Percentiles rank a stretch among this genome's conserved stretches.
phyloP scores from a whole-genome alignment of 192 early-diverging fungal genomes.

The Kickxella alabastrina region DNA sequence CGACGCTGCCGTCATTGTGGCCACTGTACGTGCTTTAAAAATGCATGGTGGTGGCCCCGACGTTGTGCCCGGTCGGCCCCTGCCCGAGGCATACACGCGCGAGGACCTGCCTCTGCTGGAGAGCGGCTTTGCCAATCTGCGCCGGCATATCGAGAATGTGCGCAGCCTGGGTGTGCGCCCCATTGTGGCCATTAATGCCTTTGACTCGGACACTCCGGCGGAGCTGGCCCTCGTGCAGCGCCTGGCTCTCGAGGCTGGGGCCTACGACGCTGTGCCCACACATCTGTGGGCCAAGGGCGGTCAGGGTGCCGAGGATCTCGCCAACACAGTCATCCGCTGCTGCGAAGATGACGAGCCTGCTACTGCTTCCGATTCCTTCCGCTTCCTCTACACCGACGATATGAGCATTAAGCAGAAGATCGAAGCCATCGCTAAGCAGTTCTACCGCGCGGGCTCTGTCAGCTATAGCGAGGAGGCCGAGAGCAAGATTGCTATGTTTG shows the following conservation, averaged over 20 bases:
- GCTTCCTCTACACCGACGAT: conserved; percentile 82
- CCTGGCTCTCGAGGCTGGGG: conserved; percentile 78
- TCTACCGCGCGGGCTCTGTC: conserved; percentile 94
- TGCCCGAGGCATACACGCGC: conserved; percentile 81
- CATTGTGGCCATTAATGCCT: conserved; percentile 90
- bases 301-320: conserved; percentile 81
- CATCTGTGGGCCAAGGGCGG: conserved; percentile 97
- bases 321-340: conserved; percentile 74
- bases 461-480: conserved; percentile 79
- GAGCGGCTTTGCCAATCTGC: conserved; percentile 81
- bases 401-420: conserved; percentile 86
- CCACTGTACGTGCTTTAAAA: conserved; percentile 92
- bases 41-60: conserved; percentile 97
- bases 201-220: conserved; percentile 78
- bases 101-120: conserved; percentile 86
- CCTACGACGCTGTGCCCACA: conserved; percentile 78
- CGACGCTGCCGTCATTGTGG: conserved; percentile 87
- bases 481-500: conserved; percentile 86
- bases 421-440: conserved; percentile 83
- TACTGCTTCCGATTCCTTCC: conserved; percentile 55
- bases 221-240: conserved; percentile 78
- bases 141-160: conserved; percentile 90
- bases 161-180: conserved; percentile 82
- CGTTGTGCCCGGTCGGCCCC: conserved; percentile 83
- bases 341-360: conserved; percentile 50